Evolutionary conservation across 192 early-diverging fungal genomes (phyloP), one percentile per base, ranked within the genome.

Genomic region (Lunasporangiospora selenospora): DNA sequence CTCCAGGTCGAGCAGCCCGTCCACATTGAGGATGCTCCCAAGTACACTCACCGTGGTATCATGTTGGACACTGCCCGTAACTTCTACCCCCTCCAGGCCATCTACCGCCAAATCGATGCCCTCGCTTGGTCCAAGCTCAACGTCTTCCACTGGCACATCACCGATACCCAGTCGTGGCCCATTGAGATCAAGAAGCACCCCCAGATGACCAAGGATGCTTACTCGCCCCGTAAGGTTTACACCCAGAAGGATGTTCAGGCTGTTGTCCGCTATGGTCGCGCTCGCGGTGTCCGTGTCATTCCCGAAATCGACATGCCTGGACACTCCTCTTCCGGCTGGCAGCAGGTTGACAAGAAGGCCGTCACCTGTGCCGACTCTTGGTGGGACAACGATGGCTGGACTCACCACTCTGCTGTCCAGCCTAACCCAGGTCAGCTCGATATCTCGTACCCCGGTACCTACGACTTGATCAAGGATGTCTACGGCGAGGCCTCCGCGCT

Each of bases 301-400:
- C 87, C 93, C 16, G 94, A 96, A 67, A 85, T 94, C 34, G 92
- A 95, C 61, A 87, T 93, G 80, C 92, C 93, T 11, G 90, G 89
- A 3, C 91, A 95, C 63, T 85, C 83, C 43, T 67, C 79, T 8
- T 77, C 88, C 7, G 70, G 78, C 11, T 65, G 81, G 69, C 67
- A 62, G 33, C 76, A 81, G 34, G 66, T 78, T 47, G 75, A 84
- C 51, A 85, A 89, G 13, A 79, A 87, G 47, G 56, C 86, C 30
- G 78, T 87, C 62, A 77, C 80, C 55, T 92, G 87, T 52, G 48
- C 67, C 46, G 82, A 85, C 38, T 77, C 76, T 42, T 87, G 85
- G 77, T 89, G 88, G 53, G 66, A 55, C 43, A 82, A 81, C 65
- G 85, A 85, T 66, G 63, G 76, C 45, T 88, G 82, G 80, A 65